These are phyloP conservation scores for Spinacia oleracea DNA, from an alignment of 179 eudicot species.

Conservation along the genomic window DNA sequence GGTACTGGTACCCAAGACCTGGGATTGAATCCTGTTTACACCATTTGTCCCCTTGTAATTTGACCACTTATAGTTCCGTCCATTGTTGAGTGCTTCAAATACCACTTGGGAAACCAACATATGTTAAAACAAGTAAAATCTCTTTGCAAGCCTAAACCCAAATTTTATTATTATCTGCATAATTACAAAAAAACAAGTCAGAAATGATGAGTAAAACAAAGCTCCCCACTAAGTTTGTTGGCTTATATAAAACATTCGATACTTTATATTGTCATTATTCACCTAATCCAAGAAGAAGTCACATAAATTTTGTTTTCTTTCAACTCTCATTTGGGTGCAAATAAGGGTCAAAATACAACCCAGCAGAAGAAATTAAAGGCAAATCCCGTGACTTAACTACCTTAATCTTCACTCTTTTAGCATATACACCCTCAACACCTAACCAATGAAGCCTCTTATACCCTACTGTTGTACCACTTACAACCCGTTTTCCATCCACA, in stretches of 20 bases:
- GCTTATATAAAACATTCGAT: constrained; percentile 5
- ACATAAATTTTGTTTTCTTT: not conserved
- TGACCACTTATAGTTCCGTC: too few relatives aligned
- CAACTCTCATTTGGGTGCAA: constrained; percentile 41
- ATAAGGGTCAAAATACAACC: constrained; percentile 79
- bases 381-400: constrained; percentile 55
- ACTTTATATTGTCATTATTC: not conserved
- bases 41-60: too few relatives aligned
- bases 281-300: constrained; percentile 6
- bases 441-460: constrained; percentile 85
- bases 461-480: constrained; percentile 69
- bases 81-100: too few relatives aligned
- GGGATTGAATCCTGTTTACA: too few relatives aligned
- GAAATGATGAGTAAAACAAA: not conserved
- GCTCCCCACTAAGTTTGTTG: constrained; percentile 2
- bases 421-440: constrained; percentile 43
- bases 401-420: constrained; percentile 46
- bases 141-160: too few relatives aligned
- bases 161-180: too few relatives aligned
- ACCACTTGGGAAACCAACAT: too few relatives aligned
- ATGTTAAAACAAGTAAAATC: too few relatives aligned
- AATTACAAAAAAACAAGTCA: not conserved
- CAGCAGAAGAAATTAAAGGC: constrained; percentile 83
- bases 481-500: constrained; percentile 53
- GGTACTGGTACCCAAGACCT: too few relatives aligned